Conservation (phyloP, 208 protist genomes). For the Lotmaria passim region DNA sequence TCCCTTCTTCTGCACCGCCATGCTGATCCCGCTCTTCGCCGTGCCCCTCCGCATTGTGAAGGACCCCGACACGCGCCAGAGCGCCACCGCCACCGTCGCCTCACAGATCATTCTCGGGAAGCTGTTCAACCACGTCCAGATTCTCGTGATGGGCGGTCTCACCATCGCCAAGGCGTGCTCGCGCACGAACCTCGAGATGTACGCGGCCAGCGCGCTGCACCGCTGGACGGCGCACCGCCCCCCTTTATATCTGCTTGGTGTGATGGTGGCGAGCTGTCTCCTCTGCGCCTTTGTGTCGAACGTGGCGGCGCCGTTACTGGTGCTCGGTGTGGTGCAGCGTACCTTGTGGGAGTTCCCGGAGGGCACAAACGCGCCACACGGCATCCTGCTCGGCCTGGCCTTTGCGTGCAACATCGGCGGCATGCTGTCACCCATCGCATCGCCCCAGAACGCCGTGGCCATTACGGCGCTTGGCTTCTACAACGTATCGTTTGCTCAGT, state of each 20-base stretch:
- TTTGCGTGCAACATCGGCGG: conserved; percentile 95
- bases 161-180: conserved; percentile 89
- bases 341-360: conserved; percentile 90
- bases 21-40: conserved; percentile 91
- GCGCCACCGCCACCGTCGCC: conserved; percentile 60
- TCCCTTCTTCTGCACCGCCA: conserved; percentile 91
- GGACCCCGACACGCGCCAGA: conserved; percentile 57
- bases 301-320: conserved; percentile 89
- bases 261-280: conserved; percentile 89
- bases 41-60: conserved; percentile 82
- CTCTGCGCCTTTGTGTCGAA: conserved; percentile 93
- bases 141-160: conserved; percentile 93
- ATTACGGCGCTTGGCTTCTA: conserved; percentile 78
- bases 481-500: conserved; percentile 84
- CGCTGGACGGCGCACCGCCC: conserved; percentile 80
- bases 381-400: conserved; percentile 91
- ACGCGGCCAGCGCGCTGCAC: conserved; percentile 79
- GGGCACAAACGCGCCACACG: conserved; percentile 79
- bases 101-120: conserved; percentile 84
- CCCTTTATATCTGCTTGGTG: conserved; percentile 80
- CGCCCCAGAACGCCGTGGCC: conserved; percentile 94
- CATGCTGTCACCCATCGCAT: conserved; percentile 95
- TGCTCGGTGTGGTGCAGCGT: conserved; percentile 86
- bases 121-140: conserved; percentile 91
- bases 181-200: conserved; percentile 87